Evolutionary conservation across 108 stramenopile species (phyloP).

Genomic region (Pseudonitzschia delicatissima): DNA sequence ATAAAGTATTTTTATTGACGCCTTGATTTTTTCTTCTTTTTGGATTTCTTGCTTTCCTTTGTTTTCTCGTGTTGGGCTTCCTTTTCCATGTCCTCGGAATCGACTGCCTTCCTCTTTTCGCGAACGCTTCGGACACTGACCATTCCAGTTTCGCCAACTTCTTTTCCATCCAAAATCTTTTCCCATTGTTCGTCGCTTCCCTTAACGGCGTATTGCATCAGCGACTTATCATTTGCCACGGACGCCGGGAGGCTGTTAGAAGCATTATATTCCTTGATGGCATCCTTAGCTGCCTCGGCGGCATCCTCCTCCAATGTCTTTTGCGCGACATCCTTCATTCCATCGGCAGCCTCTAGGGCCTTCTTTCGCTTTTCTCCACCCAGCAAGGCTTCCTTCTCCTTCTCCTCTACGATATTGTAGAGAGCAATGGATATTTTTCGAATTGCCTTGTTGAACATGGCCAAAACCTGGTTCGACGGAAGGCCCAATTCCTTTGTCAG

Average conservation of each 20-base stretch:
- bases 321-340: conserved; percentile 61
- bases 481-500: conserved; percentile 80
- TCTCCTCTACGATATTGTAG: conserved; percentile 68
- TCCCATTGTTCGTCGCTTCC: conserved; percentile 84
- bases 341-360: conserved; percentile 40
- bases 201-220: conserved; percentile 84
- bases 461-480: conserved; percentile 88
- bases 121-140: conserved; percentile 41
- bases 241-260: conserved; percentile 46
- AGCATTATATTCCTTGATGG: conserved; percentile 41
- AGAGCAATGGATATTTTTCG: conserved; percentile 86
- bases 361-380: conserved; percentile 62
- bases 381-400: conserved; percentile 64
- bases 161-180: conserved; percentile 66
- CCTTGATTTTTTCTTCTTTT: conserved; percentile 20
- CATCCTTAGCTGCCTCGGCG: conserved; percentile 58
- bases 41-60: conserved; percentile 34
- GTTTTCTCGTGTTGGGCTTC: conserved; percentile 33
- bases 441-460: conserved; percentile 96
- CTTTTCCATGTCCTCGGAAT: conserved; percentile 43
- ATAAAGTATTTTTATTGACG: neutral
- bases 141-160: conserved; percentile 30
- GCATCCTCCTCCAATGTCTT: conserved; percentile 85
- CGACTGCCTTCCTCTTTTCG: conserved; percentile 51
- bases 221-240: conserved; percentile 64